Evolutionary conservation across 2,329 filamentous ascomycete species (phyloP), one percentile per base, ranked within the genome.

Genomic region (Pestalotiopsis sp.): DNA sequence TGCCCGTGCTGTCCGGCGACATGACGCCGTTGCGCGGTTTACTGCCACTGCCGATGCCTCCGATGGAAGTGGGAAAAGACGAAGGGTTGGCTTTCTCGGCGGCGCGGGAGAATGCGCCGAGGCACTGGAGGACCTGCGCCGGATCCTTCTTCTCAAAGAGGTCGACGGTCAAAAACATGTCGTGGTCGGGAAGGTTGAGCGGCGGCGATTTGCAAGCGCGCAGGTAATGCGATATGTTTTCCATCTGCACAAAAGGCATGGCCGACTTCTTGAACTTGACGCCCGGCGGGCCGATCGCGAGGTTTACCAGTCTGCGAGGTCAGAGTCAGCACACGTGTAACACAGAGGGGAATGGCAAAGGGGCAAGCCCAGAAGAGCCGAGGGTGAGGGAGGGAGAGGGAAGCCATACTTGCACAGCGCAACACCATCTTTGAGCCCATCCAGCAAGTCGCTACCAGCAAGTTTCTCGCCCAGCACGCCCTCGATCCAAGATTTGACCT

Each of bases 181-280:
- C 96, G 83, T 99, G 96, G 60, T 95, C 91, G 68, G 93, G 94
- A 69, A 99, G 90, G 80, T 91, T 95, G 65, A 99, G 85, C 0
- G 96, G 96, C 31, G 93, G 89, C 64, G 88, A 85, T 81, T 97
- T 93, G 84, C 95, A 97, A 69, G 94, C 94, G 76, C 89, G 90
- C 66, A 99, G 89, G 82, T 98, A 99, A 78, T 97, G 93, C 4
- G 95, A 97, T 77, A 99, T 98, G 79, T 99, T 99, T 81, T 99
- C 96, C 95, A 98, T 98, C 81, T 99, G 96, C 55, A 98, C 95
- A 79, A 99, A 99, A 0, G 96, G 96, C 95, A 98, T 98, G 55
- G 90, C 83, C 1, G 95, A 97, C 77, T 92, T 87, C 82, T 98
- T 98, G 87, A 92, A 98, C 79, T 92, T 94, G 81, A 97, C 88